Base-by-base conservation (phyloP, 768 basidiomycete species). In the Phaeotremella fagi region DNA sequence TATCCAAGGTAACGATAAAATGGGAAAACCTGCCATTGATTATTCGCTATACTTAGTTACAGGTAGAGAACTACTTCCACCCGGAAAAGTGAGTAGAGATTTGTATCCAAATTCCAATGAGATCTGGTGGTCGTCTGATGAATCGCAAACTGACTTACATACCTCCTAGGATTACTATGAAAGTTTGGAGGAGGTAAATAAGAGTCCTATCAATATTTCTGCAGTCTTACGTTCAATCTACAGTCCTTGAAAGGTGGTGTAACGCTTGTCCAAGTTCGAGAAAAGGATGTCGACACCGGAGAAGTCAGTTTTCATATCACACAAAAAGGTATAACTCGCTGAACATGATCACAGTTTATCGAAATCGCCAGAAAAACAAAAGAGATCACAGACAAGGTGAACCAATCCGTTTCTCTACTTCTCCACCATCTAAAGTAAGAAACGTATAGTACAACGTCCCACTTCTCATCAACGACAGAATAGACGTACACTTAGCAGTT, bases 181-280 rank as follows among this genome's bases (percentile, higher is more conserved):
- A 63, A 83, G 80, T 28, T 78, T 94, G 54, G 86, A 88, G 79
- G 82, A 87, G 76, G 88, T 87, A 63, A 11, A 58, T 22, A 3
- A 35, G 9, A 9, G 9, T 9, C 22, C 5, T 7, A n/a, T 4
- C 18, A 28, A 4, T 44, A 20, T n/a, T 18, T 18, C 15, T 11
- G 36, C 11, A 16, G 3, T 22, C 9, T 36, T 16, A 53, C 20
- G 7, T 43, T 7, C 28, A 28, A 33, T 28, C 47, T 47, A 48
- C 35, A 90, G 88, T 80, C 90, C 1, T 77, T 94, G 15, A 77
- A 82, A 67, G 91, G 91, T 9, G 91, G 90, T 2, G 90, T 94
- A 0, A 90, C 89, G 1, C 67, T 92, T 43, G 88, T 95, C 3
- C 92, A 95, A 74, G 79, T 94, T 16, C 80, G 90, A 31, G 92